Base-by-base conservation (phyloP, 192 early-diverging fungal species). In the Spizellomyces sp. region DNA sequence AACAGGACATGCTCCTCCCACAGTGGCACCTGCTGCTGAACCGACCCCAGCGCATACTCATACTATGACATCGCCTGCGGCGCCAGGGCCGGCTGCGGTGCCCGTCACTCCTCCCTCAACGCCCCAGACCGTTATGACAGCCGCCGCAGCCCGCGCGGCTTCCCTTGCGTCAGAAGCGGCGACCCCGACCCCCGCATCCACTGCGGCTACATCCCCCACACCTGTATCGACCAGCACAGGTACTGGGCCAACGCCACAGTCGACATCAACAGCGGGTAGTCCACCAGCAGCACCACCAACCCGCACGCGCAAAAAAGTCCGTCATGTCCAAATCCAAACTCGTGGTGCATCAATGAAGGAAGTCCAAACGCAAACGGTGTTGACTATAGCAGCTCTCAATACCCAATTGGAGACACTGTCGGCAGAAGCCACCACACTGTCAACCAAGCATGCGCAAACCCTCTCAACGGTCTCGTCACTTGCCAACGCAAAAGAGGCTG, bases 321-420 rank as follows among this genome's bases (percentile, higher is more conserved):
- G 81, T 15, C 81, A 83, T 64, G 81, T 83, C 21, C 81, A 80
- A 52, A 83, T 83, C 64, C 81, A 83, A 65, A 83, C 81, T 6
- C 75, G 78, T 19, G 73, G 67, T 10, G 63, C 77, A 5, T 62
- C 65, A 8, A 60, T 69, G 36, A 61, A 61, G 46, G 44, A 70
- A 8, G 55, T 61, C 42, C 41, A 17, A 54, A 69, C 62, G 9
- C 79, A 80, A 58, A 73, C 71, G 4, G 27, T 44, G 14, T 21
- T 46, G 6, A 17, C 60, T 8, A 52, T 75, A 4, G 67, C 57
- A 14, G 27, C 70, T 48, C 66, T 66, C 46, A 55, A 67, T 12
- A 55, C 59, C 54, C 21, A 36, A 48, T 59, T 45, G 7, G 74
- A 79, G 50, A 66, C 65, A 8, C 48, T 66, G 47, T 43, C 48